Evolutionary conservation across 345 rosid species (phyloP).

Genomic region (Eucalyptus victrix): DNA sequence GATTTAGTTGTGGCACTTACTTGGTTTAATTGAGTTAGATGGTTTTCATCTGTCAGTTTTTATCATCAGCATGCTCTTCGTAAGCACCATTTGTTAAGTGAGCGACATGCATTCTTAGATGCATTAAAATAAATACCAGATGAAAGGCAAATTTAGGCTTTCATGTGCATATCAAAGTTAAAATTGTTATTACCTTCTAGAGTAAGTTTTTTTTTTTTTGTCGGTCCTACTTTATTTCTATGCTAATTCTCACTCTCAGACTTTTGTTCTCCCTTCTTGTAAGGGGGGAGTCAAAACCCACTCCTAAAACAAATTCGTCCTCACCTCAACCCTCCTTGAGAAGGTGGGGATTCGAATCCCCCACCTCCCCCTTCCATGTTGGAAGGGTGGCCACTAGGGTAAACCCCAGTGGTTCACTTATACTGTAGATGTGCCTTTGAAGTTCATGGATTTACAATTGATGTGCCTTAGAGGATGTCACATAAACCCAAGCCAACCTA

Average conservation of each 20-base stretch:
- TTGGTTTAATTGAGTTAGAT: background rate
- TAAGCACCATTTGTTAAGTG: background rate
- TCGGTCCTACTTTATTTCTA: no score
- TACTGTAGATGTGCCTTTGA: background rate
- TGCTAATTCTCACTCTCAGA: no score
- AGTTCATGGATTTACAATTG: background rate
- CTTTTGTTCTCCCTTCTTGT: accelerated
- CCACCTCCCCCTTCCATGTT: no score
- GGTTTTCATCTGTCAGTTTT: background rate
- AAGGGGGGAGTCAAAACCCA: no score
- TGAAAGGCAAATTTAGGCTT: background rate
- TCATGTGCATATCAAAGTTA: background rate
- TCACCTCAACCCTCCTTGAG: no score
- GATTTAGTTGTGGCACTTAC: background rate
- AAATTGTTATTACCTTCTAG: no score
- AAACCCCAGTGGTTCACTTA: background rate
- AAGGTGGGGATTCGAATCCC: no score
- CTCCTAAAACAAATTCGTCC: no score
- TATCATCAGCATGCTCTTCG: background rate
- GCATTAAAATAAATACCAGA: background rate
- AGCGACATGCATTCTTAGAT: background rate
- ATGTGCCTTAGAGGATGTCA: background rate
- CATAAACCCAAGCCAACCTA: background rate
- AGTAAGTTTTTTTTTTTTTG: no score
- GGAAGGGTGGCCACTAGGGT: no score